Conservation (phyloP, 108 stramenopile genomes). For the Cyclotella sp. region DNA sequence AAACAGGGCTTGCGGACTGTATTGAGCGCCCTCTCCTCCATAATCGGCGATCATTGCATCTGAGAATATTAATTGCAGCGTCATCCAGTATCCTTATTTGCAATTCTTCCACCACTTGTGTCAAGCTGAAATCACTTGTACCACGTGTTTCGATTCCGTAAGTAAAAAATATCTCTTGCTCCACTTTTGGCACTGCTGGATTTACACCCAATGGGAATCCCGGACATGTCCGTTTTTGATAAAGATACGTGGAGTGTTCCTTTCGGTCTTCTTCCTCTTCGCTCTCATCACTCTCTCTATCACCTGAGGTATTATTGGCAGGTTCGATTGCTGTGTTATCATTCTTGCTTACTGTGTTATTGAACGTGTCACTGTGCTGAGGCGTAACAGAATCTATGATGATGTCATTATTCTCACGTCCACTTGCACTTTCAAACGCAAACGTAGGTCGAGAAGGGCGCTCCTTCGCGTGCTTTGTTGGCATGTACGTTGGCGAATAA, state of each 20-base stretch:
- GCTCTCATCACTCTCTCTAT: neutral
- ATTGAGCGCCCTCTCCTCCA: neutral
- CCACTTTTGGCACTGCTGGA: conserved; percentile 12
- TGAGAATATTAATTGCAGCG: conserved; percentile 24
- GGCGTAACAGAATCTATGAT: neutral
- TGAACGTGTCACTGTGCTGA: neutral
- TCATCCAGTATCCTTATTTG: conserved; percentile 42
- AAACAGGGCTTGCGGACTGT: conserved; percentile 16
- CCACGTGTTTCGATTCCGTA: conserved; percentile 38
- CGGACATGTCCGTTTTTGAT: conserved; percentile 30
- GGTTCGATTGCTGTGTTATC: neutral
- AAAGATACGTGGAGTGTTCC: neutral
- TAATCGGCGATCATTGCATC: conserved; percentile 18
- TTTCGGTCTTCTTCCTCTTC: neutral
- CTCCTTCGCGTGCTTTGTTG: conserved; percentile 5
- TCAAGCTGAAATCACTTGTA: conserved; percentile 8
- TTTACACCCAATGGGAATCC: conserved; percentile 30
- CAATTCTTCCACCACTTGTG: conserved; percentile 22
- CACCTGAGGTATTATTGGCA: neutral
- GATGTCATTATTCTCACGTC: neutral
- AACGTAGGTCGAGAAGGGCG: neutral
- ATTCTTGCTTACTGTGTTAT: neutral
- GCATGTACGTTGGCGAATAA: conserved; percentile 17
- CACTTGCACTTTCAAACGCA: conserved; percentile 3
- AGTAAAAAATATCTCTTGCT: conserved; percentile 36